Conservation (phyloP, 768 basidiomycete species). For the Macrolepiota dolichaula region DNA sequence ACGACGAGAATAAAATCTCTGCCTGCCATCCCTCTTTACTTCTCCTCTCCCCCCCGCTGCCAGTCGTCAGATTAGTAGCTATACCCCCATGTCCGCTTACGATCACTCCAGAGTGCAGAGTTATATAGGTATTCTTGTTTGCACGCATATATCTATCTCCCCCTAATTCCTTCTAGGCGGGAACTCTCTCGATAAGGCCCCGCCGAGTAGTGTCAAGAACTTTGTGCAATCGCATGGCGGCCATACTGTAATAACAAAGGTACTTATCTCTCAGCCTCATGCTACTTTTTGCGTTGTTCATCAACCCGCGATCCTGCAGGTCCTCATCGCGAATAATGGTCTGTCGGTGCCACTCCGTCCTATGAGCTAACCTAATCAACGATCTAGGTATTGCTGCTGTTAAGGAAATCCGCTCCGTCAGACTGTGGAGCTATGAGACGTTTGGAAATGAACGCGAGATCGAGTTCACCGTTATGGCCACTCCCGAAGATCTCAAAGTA, state of each 20-base stretch:
- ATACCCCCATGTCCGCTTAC: conserved; percentile 41
- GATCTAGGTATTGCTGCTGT: conserved; percentile 92
- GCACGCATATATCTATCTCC: conserved; percentile 10
- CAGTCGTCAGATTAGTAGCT: conserved; percentile 12
- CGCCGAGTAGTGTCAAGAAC: conserved; percentile 76
- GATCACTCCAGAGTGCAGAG: conserved; percentile 56
- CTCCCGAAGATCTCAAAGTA: conserved; percentile 96
- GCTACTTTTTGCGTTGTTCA: conserved; percentile 3
- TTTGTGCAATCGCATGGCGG: conserved; percentile 91
- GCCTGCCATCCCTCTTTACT: conserved; percentile 13
- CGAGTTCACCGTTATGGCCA: conserved; percentile 99
- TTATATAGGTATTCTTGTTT: conserved; percentile 40
- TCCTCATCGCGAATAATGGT: conserved; percentile 99
- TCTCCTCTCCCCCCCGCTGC: conserved; percentile 17
- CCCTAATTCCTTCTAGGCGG: conserved; percentile 59
- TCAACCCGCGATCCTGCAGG: conserved; percentile 41
- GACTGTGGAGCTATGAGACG: conserved; percentile 99
- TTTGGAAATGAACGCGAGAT: conserved; percentile 95
- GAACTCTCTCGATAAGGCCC: conserved; percentile 84
- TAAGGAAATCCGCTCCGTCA: conserved; percentile 97
- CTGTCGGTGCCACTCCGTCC: conserved; percentile 14
- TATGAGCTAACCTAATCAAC: conserved; percentile 18
- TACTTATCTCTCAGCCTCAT: conserved; percentile 28
- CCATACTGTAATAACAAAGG: conserved; percentile 98
- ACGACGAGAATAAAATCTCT: conserved; percentile 24